phyloP scores from a whole-genome alignment of 257 asterid species.

The Linderniella brevidens region DNA sequence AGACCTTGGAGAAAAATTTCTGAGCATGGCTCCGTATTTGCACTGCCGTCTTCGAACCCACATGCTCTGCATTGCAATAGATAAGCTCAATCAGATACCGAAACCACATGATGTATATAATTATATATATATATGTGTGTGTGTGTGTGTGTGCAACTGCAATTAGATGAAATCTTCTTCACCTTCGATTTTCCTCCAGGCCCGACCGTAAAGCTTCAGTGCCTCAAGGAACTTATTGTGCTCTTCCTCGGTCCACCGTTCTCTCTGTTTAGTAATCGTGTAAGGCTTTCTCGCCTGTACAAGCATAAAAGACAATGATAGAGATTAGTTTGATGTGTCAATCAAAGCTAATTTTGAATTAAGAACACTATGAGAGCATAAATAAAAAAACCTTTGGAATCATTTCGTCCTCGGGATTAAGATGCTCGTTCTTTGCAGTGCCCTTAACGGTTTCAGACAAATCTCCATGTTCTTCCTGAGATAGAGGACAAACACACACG shows the following conservation, averaged over 20 bases:
- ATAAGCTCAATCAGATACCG: not conserved
- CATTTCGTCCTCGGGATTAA: slow-evolving; percentile 25
- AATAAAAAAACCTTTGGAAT: slow-evolving; percentile 36
- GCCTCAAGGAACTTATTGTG: slow-evolving; percentile 84
- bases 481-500: no score
- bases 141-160: no score
- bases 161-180: not conserved
- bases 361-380: not conserved
- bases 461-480: no score
- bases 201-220: slow-evolving; percentile 73
- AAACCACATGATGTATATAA: no score
- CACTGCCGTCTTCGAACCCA: slow-evolving; percentile 91
- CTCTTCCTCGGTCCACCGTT: slow-evolving; percentile 90
- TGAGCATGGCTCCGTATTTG: slow-evolving; percentile 99
- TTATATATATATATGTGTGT: no score
- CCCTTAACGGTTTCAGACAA: no score
- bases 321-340: not conserved
- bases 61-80: slow-evolving; percentile 43
- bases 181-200: slow-evolving; percentile 98
- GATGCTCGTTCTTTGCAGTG: not conserved
- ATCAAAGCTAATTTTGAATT: not conserved
- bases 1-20: slow-evolving; percentile 90
- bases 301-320: not conserved
- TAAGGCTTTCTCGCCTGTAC: slow-evolving; percentile 71
- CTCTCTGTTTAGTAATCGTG: slow-evolving; percentile 86